Evolutionary conservation across 129 eudicot species (phyloP).

Genomic region (Flaveria trinervia): DNA sequence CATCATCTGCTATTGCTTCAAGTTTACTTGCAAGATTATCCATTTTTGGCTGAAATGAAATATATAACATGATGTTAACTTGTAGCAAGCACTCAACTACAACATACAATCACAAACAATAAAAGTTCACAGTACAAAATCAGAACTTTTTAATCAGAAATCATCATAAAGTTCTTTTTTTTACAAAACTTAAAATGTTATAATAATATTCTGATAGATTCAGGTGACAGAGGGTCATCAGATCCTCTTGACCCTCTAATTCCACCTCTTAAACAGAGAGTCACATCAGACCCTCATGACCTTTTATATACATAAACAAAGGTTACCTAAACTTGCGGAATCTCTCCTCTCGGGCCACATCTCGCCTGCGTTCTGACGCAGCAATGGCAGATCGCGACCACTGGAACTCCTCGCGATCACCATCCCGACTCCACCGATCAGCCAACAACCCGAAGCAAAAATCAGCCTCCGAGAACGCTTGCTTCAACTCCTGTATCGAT

Average conservation of each 20-base stretch:
- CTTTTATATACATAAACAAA: neutral
- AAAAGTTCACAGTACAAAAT: no score
- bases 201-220: no score
- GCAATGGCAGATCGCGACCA: conserved; percentile 51
- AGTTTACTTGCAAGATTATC: conserved; percentile 58
- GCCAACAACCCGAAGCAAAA: conserved; percentile 48
- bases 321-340: conserved; percentile 60
- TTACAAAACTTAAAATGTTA: no score
- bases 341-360: conserved; percentile 43
- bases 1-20: conserved; percentile 59
- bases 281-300: no score
- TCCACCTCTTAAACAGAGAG: no score
- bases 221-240: no score
- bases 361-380: conserved; percentile 38
- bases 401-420: conserved; percentile 57
- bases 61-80: neutral
- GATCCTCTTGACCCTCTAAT: no score
- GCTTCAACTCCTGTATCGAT: conserved; percentile 43
- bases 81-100: neutral
- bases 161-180: no score
- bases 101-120: no score
- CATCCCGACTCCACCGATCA: conserved; percentile 46
- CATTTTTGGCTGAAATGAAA: conserved; percentile 50
- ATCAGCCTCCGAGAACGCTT: conserved; percentile 44
- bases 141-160: no score